Conservation (phyloP, 352 stramenopile genomes). For the Phytophthora fragariaefolia region DNA sequence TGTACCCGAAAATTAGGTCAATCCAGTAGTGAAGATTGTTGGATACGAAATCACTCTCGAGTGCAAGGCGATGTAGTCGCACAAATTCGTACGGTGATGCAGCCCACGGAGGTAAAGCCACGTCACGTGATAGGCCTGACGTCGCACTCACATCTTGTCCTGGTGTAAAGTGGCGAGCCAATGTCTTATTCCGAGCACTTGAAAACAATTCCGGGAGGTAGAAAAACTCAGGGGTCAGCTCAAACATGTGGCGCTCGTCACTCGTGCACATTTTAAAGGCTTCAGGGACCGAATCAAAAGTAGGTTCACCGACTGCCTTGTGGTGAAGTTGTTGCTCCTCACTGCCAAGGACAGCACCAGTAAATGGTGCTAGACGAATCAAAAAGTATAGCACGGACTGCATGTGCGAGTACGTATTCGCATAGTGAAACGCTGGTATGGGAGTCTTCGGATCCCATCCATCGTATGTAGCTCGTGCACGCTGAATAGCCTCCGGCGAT, state of each 20-base stretch:
- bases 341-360: constrained; percentile 47
- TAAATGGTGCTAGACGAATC: constrained; percentile 74
- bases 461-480: constrained; percentile 55
- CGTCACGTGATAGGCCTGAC: constrained; percentile 73
- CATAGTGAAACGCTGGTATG: constrained; percentile 79
- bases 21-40: constrained; percentile 98
- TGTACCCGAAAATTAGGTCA: constrained; percentile 99
- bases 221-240: constrained; percentile 86
- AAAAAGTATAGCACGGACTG: constrained; percentile 80
- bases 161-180: constrained; percentile 46
- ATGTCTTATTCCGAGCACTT: constrained; percentile 70
- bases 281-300: constrained; percentile 70
- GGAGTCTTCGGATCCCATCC: constrained; percentile 49
- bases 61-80: constrained; percentile 93
- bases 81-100: constrained; percentile 97
- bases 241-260: constrained; percentile 67
- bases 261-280: constrained; percentile 64
- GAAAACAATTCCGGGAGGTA: constrained; percentile 76
- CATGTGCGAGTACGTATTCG: constrained; percentile 76
- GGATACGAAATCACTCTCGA: constrained; percentile 99
- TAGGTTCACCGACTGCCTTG: constrained; percentile 45
- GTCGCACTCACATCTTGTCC: constrained; percentile 48
- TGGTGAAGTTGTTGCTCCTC: constrained; percentile 43
- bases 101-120: constrained; percentile 97
- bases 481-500: constrained; percentile 51